These are phyloP conservation scores for Podospora bellae-mahoneyi DNA, from an alignment of 495 filamentous ascomycete genomes.

Conservation along the genomic window DNA sequence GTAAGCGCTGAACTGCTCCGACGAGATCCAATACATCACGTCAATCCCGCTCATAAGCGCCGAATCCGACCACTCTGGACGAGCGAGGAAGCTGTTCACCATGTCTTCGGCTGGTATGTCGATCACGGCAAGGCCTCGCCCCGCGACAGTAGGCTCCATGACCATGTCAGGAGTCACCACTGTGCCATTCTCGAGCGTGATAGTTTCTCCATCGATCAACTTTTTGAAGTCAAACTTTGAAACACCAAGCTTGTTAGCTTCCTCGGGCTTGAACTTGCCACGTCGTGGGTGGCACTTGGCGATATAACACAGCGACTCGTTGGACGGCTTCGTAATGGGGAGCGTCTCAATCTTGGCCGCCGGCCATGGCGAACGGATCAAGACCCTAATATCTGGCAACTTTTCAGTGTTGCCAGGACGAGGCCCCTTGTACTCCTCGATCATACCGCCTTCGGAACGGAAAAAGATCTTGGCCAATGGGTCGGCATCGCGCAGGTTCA, in stretches of 20 bases:
- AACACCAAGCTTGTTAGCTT: slow-evolving; percentile 60
- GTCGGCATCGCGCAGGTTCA: slow-evolving; percentile 59
- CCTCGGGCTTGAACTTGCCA: slow-evolving; percentile 71
- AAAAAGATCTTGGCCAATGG: slow-evolving; percentile 68
- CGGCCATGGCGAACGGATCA: slow-evolving; percentile 81
- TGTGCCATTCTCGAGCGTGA: slow-evolving; percentile 51
- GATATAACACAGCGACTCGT: slow-evolving; percentile 78
- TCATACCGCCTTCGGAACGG: slow-evolving; percentile 59
- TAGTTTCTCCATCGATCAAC: slow-evolving; percentile 51
- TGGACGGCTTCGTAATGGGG: slow-evolving; percentile 60
- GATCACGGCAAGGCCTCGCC: slow-evolving; percentile 67
- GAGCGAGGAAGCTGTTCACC: slow-evolving; percentile 60
- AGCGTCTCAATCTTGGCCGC: slow-evolving; percentile 60
- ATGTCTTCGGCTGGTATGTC: slow-evolving; percentile 71
- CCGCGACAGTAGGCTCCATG: slow-evolving; percentile 35
- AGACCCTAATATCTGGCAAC: slow-evolving; percentile 64
- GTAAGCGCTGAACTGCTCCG: slow-evolving; percentile 54
- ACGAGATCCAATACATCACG: slow-evolving; percentile 78
- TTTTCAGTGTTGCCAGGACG: slow-evolving; percentile 47
- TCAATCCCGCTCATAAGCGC: slow-evolving; percentile 63
- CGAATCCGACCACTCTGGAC: slow-evolving; percentile 68
- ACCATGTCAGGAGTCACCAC: slow-evolving; percentile 57
- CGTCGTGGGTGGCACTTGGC: slow-evolving; percentile 68
- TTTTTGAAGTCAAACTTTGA: slow-evolving; percentile 47
- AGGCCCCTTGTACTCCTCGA: slow-evolving; percentile 66